These are phyloP conservation scores for Osmanthus fragrans DNA, from an alignment of 257 asterid species.

Conservation along the genomic window DNA sequence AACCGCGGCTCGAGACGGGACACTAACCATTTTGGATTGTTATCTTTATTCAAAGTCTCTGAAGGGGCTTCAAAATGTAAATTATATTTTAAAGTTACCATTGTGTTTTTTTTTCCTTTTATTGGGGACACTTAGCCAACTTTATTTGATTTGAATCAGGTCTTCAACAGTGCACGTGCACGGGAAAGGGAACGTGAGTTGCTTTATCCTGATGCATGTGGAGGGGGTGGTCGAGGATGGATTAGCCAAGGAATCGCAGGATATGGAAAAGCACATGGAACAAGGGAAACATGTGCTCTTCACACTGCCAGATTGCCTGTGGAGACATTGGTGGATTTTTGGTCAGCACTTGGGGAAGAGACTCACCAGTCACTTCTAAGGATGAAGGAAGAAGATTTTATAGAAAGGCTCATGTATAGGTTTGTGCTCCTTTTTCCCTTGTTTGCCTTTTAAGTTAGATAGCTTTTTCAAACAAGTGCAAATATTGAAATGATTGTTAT, in stretches of 20 bases:
- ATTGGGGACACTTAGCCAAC: constrained; percentile 17
- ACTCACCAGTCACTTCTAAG: constrained; percentile 83
- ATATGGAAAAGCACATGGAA: constrained; percentile 87
- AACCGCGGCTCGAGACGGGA: constrained; percentile 74
- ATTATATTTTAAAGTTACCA: constrained; percentile 13
- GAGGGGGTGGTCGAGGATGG: constrained; percentile 99
- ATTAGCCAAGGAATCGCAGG: constrained; percentile 86
- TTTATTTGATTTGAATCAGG: constrained; percentile 51
- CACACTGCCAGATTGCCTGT: constrained; percentile 97
- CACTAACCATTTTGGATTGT: constrained; percentile 82
- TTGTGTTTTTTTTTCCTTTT: neutral
- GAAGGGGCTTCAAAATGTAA: constrained; percentile 84
- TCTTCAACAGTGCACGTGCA: constrained; percentile 90
- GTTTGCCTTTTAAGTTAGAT: neutral
- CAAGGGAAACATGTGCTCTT: constrained; percentile 97
- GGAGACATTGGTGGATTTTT: constrained; percentile 94
- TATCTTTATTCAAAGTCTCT: constrained; percentile 75
- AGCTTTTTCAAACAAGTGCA: neutral
- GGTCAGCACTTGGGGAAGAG: constrained; percentile 98
- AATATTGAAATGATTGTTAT: neutral
- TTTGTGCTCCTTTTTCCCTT: constrained; percentile 21
- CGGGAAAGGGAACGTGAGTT: constrained; percentile 93
- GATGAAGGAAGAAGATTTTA: constrained; percentile 98
- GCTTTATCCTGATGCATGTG: constrained; percentile 99
- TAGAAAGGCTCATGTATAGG: constrained; percentile 97